These are phyloP conservation scores for Colletotrichum sp. DNA, from an alignment of 2,329 filamentous ascomycete species.

Conservation along the genomic window DNA sequence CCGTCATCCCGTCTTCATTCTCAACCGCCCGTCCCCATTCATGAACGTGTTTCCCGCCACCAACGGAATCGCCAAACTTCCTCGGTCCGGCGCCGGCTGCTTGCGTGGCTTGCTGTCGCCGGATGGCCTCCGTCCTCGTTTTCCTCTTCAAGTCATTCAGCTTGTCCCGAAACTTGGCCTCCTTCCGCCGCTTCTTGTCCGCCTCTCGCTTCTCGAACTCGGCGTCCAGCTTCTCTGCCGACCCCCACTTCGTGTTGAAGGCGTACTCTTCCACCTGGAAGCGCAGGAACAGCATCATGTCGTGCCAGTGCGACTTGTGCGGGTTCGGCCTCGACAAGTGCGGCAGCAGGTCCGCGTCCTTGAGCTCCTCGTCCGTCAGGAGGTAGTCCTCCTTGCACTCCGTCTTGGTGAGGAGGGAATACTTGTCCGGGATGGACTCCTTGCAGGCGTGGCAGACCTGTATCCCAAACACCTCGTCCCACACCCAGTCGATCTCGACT, in stretches of 20 bases:
- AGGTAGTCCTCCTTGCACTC: slow-evolving; percentile 96
- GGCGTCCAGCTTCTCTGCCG: slow-evolving; percentile 80
- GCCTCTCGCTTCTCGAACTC: slow-evolving; percentile 83
- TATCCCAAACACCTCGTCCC: slow-evolving; percentile 83
- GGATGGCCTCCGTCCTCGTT: slow-evolving; percentile 88
- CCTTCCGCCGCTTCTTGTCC: slow-evolving; percentile 85
- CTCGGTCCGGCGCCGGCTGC: slow-evolving; percentile 55
- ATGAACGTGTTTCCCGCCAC: slow-evolving; percentile 78
- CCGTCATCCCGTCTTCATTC: slow-evolving; percentile 73
- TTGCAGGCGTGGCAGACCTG: slow-evolving; percentile 85
- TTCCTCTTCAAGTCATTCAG: slow-evolving; percentile 90
- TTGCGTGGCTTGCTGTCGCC: slow-evolving; percentile 66
- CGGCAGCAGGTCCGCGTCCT: slow-evolving; percentile 83
- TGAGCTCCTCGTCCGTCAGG: slow-evolving; percentile 87
- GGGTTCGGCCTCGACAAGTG: slow-evolving; percentile 91
- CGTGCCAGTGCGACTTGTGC: slow-evolving; percentile 94
- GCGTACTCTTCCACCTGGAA: slow-evolving; percentile 96
- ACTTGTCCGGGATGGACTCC: slow-evolving; percentile 88
- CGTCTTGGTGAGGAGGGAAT: slow-evolving; percentile 94
- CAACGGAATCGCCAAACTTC: slow-evolving; percentile 80
- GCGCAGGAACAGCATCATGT: slow-evolving; percentile 97
- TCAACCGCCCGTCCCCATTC: slow-evolving; percentile 80
- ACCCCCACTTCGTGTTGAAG: slow-evolving; percentile 89
- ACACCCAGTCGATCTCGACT: slow-evolving; percentile 92
- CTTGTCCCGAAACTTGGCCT: slow-evolving; percentile 90